Evolutionary conservation across 1,139 yeast species (phyloP), one percentile per base, ranked within the genome.

Genomic region (Zygosaccharomyces pseudobailii): DNA sequence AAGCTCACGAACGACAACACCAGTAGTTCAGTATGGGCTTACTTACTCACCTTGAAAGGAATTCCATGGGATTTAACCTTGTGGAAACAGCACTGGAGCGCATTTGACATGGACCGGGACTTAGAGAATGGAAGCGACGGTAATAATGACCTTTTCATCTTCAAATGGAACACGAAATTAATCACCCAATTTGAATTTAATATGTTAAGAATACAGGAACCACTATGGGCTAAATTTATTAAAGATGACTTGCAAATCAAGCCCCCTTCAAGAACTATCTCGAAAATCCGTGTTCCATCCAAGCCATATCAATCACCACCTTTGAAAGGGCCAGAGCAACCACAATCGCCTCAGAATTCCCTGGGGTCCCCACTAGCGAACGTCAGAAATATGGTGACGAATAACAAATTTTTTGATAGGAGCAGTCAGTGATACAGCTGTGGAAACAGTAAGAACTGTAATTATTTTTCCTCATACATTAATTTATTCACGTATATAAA

Each of bases 1-100:
- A 49, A 56, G 31, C 44, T 63, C n/a, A 58, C 66, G 2, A 46
- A 50, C 8, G 54, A 53, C 17, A 61, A 62, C 46, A 48, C 42
- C n/a, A 59, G 56, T 39, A 40, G 58, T 8, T 36, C 54, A 5
- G 60, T 62, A 1, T 65, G 68, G 68, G 60, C 66, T 2, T 61
- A 54, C 36, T 48, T 56, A 6, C 49, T 65, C 13, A 41, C 60
- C 1, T 40, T 65, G 27, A 65, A 63, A 37, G 67, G 68, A 17
- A 43, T 49, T 3, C 50, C 61, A 5, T 65, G 68, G 68, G 65
- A 65, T 44, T 41, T 65, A 9, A 46, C 48, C 5, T 28, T 45
- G 6, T 65, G 68, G 68, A 55, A 56, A 42, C 42, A 52, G 27
- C 49, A 56, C 13, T 62, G 65, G 65, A 41, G 45, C 20, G 55